Evolutionary conservation across 257 asterid species (phyloP), one percentile per base, ranked within the genome.

Genomic region (Solanum chiquidenum): DNA sequence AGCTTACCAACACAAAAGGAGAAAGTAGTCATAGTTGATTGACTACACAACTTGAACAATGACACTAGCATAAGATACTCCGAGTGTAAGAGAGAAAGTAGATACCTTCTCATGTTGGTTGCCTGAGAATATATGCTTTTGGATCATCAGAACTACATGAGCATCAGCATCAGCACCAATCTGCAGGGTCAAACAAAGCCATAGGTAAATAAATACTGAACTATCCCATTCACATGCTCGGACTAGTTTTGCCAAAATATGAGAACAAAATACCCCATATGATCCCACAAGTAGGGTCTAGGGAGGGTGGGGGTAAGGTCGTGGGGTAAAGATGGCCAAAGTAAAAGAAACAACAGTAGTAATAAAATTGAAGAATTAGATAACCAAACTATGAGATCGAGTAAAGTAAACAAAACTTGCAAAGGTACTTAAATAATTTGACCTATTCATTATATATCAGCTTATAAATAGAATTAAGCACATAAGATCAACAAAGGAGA

Each of bases 61-160:
- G 62, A 29, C 6, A 16, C 40, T 49, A 31, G 46, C 27, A 5
- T 87, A 23, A 72, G 72, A 69, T 79, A 69, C 13, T 37, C 55
- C 4, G 12, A 35, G 60, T 72, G 29, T 34, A 40, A 16, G 90
- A 42, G 71, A 91, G 80, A 84, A 75, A 52, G 88, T 10, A 90
- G 87, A 84, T 86, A 95, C 99, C 99, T 96, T 93, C 85, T 95
- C 94, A 72, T 92, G 94, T 86, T 94, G 94, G 92, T 92, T 95
- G 92, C 94, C 97, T 72, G 93, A 92, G 80, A 94, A 90, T 86
- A 97, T 90, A 88, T 90, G 94, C 79, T 90, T 94, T 88, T 92
- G 95, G 90, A 93, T 90, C 95, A 94, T 89, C 89, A 85, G 92
- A 88, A 93, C 90, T 83, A 92, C 94, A 90, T 96, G 98, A 62